Evolutionary conservation across 768 basidiomycete genomes (phyloP), one percentile per base, ranked within the genome.

Genomic region (Leccinum barrowsii): DNA sequence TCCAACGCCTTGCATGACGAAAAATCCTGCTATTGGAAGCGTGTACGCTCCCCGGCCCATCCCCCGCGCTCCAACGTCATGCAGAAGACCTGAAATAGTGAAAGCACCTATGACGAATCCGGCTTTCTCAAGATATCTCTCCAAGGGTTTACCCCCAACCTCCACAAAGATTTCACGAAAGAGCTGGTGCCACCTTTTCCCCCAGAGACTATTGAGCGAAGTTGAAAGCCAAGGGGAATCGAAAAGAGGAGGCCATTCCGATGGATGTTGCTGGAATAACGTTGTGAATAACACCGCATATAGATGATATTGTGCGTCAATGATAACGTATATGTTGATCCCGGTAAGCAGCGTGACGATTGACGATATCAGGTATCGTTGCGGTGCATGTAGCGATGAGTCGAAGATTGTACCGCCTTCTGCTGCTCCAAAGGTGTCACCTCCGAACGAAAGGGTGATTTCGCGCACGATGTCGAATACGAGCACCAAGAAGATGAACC

Each of bases 231-330:
- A 89, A 4, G 88, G 88, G 6, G 71, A 52, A 55, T 81, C 73
- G 68, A 87, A 87, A 22, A 84, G 58, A 1, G 85, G 87, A 0
- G 87, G 88, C 85, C 86, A 89, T 52, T 82, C 76, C 0, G 72
- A 73, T 0, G 80, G 78, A 49, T 74, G 61, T 66, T 86, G 84
- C 24, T 67, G 64, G 49, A 87, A 77, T 28, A 85, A 52, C 37
- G 76, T 50, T 30, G 83, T 70, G 32, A 76, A 80, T 40, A 82
- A 42, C 13, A 83, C 32, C 3, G 83, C 77, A 49, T 70, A 47
- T 30, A 79, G 7, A 37, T 79, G 67, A 62, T 85, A 81, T 7
- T 69, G 64, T 7, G 68, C 54, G 51, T 83, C 74, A 52, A 90
- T 74, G 56, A 76, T 65, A 37, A 72, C 50, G 67, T 83, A 82